Evolutionary conservation across 805 yeast genomes (phyloP).

Genomic region (Teunomyces pallodes): DNA sequence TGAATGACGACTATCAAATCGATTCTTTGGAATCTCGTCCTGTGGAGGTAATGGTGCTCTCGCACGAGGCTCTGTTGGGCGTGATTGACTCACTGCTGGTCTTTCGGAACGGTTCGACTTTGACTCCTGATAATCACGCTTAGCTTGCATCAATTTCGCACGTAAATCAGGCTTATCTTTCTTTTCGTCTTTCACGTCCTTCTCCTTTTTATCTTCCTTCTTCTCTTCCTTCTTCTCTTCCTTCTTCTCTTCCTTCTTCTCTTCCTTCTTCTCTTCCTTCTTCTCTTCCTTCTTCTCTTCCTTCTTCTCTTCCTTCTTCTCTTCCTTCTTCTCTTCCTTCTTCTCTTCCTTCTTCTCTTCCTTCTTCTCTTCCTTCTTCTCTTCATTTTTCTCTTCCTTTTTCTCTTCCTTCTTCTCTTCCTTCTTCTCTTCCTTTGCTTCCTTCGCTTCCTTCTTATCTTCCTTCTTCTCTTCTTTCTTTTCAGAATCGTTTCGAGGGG

Average conservation of each 20-base stretch:
- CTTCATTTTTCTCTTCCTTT: background rate
- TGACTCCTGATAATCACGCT: conserved; percentile 17
- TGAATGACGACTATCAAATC: background rate
- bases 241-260: background rate
- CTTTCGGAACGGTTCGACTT: background rate
- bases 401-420: background rate
- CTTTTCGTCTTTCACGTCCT: background rate
- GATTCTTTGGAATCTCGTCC: conserved; percentile 10
- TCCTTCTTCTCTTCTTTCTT: conserved; percentile 4
- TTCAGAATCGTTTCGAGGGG: conserved; percentile 7
- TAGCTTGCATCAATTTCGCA: conserved; percentile 21
- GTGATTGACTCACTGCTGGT: conserved; percentile 1
- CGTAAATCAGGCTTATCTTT: conserved; percentile 15
- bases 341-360: conserved; percentile 7
- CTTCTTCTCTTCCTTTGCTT: conserved; percentile 7
- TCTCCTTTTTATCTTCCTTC: conserved; percentile 10
- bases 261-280: conserved; percentile 1
- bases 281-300: background rate
- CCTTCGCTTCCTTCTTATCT: conserved; percentile 1
- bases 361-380: background rate
- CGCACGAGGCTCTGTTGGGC: conserved; percentile 6
- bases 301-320: background rate
- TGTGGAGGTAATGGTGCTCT: conserved; percentile 26
- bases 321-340: background rate
- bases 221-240: conserved; percentile 5